Conservation (phyloP, 202 grass and related monocot genomes). For the Eragrostis tef region DNA sequence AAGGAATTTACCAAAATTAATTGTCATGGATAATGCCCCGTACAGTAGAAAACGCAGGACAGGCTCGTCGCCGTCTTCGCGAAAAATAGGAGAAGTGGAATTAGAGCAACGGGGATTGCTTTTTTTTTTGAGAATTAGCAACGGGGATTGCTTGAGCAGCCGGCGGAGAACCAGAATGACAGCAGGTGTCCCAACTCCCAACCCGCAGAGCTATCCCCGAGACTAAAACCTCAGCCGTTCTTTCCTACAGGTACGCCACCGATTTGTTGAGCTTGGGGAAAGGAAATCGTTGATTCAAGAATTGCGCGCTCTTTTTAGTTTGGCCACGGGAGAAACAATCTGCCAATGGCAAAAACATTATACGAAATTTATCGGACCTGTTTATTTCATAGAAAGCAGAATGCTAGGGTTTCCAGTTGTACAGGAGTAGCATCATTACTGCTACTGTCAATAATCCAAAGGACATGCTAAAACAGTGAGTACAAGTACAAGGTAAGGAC, state of each 20-base stretch:
- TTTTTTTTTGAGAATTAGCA: too few relatives aligned
- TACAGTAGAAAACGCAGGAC: too few relatives aligned
- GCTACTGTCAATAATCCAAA: not conserved
- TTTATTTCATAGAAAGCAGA: not conserved
- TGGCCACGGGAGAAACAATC: not conserved
- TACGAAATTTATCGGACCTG: not conserved
- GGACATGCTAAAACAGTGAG: slow-evolving; percentile 16
- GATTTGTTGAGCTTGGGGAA: not conserved
- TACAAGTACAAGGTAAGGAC: not conserved
- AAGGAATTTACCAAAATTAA: too few relatives aligned
- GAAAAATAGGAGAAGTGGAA: too few relatives aligned
- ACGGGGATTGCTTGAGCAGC: not conserved
- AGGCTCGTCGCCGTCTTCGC: too few relatives aligned
- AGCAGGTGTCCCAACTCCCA: too few relatives aligned
- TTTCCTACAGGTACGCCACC: not conserved
- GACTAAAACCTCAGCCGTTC: not conserved
- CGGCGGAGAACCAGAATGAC: not conserved
- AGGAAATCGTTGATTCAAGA: not conserved
- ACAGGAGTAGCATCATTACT: not conserved
- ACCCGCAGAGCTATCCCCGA: not conserved
- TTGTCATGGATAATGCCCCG: too few relatives aligned
- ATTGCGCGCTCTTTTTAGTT: not conserved
- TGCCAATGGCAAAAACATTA: not conserved
- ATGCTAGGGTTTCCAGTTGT: slow-evolving; percentile 26
- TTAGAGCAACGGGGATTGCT: not conserved